A percentile compares a stretch with the other conserved stretches of the same genome.
Conservation (phyloP, 805 yeast genomes). For the Cyberlindnera euphorbiae region DNA sequence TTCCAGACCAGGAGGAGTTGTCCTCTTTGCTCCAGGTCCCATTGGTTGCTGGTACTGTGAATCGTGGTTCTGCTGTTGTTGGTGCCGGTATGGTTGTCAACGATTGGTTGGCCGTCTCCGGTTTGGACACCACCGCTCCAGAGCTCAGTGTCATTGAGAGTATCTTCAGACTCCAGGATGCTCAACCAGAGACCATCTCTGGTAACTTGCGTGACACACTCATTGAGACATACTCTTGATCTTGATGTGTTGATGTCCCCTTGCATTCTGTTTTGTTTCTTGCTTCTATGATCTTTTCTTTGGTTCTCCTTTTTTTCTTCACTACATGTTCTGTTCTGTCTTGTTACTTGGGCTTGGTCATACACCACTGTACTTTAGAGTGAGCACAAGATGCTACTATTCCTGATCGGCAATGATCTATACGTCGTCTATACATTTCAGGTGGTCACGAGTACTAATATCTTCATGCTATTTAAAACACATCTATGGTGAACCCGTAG, state of each 20-base stretch:
- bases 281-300: not conserved
- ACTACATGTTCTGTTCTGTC: no score
- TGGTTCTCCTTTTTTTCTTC: not conserved
- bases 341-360: not conserved
- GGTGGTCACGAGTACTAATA: no score
- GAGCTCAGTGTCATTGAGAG: conserved; percentile 95
- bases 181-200: conserved; percentile 80
- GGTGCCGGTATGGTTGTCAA: conserved; percentile 99
- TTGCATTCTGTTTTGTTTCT: conserved; percentile 1
- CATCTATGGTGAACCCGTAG: no score
- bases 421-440: no score
- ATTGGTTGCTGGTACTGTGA: conserved; percentile 96
- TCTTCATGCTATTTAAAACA: no score
- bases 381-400: no score
- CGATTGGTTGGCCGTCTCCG: conserved; percentile 97
- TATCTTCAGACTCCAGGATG: conserved; percentile 89
- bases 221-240: conserved; percentile 80
- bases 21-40: conserved; percentile 95
- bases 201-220: conserved; percentile 86
- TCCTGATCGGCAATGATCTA: no score
- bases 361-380: not conserved
- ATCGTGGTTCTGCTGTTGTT: conserved; percentile 95
- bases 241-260: conserved; percentile 4
- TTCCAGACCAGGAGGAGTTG: conserved; percentile 97
- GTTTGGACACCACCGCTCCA: conserved; percentile 97